Evolutionary conservation across 2,329 filamentous ascomycete genomes (phyloP), one percentile per base, ranked within the genome.

Genomic region (Fusarium illudens): DNA sequence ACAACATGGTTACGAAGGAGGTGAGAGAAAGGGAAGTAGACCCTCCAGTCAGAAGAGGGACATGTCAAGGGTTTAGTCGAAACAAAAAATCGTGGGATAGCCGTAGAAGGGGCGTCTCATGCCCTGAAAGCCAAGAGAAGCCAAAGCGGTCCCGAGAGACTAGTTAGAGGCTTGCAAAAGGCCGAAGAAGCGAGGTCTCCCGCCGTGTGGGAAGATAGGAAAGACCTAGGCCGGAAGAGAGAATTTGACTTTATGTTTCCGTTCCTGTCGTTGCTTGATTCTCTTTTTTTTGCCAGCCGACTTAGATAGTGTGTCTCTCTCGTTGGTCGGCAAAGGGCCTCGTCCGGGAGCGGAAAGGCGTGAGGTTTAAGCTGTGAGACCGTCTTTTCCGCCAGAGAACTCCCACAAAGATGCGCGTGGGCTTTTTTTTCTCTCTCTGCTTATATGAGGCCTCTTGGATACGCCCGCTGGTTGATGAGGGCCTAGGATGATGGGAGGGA

Each of bases 161-260:
- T 13, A 36, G 39, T 30, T 13, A 36, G 39, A 33, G 57, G 39
- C 49, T 39, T 54, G 32, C n/a, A 52, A 17, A 17, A 37, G 22
- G 10, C 29, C 22, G 37, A 37, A 55, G 32, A 11, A 25, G 36
- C 50, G 32, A 54, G 39, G 39, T 46, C 22, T 49, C 49, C 49
- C 30, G 55, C 55, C 55, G 42, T 33, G 55, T 51, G 55, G 55
- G 33, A 58, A 44, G 39, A 25, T 15, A 44, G 20, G 25, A 37
- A 36, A 56, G 37, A 29, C 34, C 39, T 56, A 33, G 36, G 37
- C 33, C 49, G 22, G 37, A 19, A 53, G 7, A 59, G 55, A 42
- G 32, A 60, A 52, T 73, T 73, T 73, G 68, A 70, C 65, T 73
- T 73, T 68, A 9, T 42, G 37, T 48, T 54, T 73, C 64, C 71